phyloP scores from a whole-genome alignment of 345 rosid species.

The Aurinia saxatilis region DNA sequence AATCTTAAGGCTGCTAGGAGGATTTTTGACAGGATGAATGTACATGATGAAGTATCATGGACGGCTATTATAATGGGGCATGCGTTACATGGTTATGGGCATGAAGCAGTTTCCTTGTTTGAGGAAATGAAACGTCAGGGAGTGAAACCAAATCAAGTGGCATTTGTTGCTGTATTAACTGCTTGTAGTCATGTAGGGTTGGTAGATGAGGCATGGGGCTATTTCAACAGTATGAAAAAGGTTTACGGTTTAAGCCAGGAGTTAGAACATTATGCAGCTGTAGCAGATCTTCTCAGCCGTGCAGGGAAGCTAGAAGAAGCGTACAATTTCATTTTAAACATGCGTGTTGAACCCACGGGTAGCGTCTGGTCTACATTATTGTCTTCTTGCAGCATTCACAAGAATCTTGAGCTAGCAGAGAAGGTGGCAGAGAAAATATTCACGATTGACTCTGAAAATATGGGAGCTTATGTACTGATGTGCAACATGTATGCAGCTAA shows the following conservation, averaged over 20 bases:
- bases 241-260: conserved; percentile 50
- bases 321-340: conserved; percentile 43
- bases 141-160: conserved; percentile 56
- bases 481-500: conserved; percentile 69
- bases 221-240: conserved; percentile 52
- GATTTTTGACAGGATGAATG: conserved; percentile 55
- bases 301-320: conserved; percentile 89
- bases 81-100: conserved; percentile 72
- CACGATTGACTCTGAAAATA: conserved; percentile 52
- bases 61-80: conserved; percentile 80
- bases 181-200: conserved; percentile 90
- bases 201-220: conserved; percentile 49
- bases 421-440: conserved; percentile 52
- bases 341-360: conserved; percentile 43
- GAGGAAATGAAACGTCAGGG: conserved; percentile 62
- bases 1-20: conserved; percentile 50
- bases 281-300: conserved; percentile 83
- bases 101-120: conserved; percentile 63
- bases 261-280: conserved; percentile 77
- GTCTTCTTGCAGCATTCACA: conserved; percentile 71
- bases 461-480: conserved; percentile 69
- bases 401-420: conserved; percentile 68
- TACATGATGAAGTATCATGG: conserved; percentile 80
- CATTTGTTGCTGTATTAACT: conserved; percentile 70
- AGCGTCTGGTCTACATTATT: conserved; percentile 68